A percentile compares a stretch with the other conserved stretches of the same genome.
phyloP scores from a whole-genome alignment of 805 yeast genomes.

The Sporopachydermia quercuum region DNA sequence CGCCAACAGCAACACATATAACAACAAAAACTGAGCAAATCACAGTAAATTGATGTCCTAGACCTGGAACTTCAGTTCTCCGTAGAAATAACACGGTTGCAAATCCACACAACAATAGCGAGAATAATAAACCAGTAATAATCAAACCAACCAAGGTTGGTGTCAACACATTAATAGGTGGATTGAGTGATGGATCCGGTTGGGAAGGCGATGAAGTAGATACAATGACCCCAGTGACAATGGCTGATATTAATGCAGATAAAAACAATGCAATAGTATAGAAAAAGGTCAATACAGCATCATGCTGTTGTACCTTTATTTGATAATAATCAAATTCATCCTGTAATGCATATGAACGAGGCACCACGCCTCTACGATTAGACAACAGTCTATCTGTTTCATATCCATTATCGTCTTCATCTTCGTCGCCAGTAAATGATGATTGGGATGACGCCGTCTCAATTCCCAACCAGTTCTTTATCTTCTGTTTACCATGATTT shows the following conservation, averaged over 20 bases:
- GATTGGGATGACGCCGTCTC: not conserved
- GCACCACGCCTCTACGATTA: constrained; percentile 1
- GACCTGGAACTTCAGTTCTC: constrained; percentile 22
- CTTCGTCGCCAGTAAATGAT: constrained; percentile 1
- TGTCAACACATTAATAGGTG: constrained; percentile 9
- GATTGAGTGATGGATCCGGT: constrained; percentile 11
- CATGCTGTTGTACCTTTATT: constrained; percentile 18
- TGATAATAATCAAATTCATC: constrained; percentile 6
- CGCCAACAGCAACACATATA: constrained; percentile 28
- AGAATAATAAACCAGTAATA: constrained; percentile 26
- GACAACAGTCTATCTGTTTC: not conserved
- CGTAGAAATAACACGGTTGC: constrained; percentile 30
- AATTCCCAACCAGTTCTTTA: constrained; percentile 9
- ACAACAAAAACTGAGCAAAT: constrained; percentile 26
- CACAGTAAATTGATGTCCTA: constrained; percentile 28
- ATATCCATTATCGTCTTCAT: constrained; percentile 5
- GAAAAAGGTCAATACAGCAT: constrained; percentile 28
- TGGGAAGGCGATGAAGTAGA: constrained; percentile 14
- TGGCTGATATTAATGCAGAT: constrained; percentile 26
- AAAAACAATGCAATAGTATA: constrained; percentile 25
- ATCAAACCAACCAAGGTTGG: constrained; percentile 18
- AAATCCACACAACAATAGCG: constrained; percentile 26
- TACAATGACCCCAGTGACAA: constrained; percentile 29
- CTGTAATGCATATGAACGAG: constrained; percentile 4
- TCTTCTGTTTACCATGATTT: constrained; percentile 12